These are phyloP conservation scores for Nannochloropsis granulata DNA, from an alignment of 108 stramenopile species.

Conservation along the genomic window DNA sequence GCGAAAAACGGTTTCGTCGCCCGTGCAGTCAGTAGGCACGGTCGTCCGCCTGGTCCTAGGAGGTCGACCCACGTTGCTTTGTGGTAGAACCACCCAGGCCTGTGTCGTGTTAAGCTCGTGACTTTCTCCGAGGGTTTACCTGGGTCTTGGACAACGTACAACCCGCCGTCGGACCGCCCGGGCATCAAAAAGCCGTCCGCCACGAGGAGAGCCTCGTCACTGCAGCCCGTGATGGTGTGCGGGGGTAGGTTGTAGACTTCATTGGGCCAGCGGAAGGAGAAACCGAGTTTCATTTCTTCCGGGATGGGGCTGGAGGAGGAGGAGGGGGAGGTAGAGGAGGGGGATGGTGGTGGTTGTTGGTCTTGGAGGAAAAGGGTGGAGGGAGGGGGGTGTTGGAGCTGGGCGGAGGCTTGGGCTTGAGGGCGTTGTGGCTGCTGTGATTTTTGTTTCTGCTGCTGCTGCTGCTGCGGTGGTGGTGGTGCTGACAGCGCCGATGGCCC, in stretches of 20 bases:
- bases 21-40: conserved; percentile 70
- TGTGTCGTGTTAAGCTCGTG: conserved; percentile 29
- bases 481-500: background rate
- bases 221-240: background rate
- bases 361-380: background rate
- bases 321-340: background rate
- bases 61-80: conserved; percentile 74
- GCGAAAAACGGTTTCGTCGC: conserved; percentile 48
- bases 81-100: conserved; percentile 78
- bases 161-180: conserved; percentile 72
- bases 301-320: background rate
- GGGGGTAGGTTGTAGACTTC: conserved; percentile 57
- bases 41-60: conserved; percentile 61
- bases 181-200: conserved; percentile 88
- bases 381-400: background rate
- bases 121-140: background rate
- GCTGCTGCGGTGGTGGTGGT: background rate
- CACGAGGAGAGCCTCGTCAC: conserved; percentile 58
- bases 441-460: background rate
- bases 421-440: background rate
- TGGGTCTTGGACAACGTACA: conserved; percentile 58
- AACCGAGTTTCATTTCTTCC: background rate
- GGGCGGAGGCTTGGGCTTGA: background rate
- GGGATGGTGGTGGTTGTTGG: background rate
- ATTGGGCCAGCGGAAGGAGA: conserved; percentile 71